These are phyloP conservation scores for Chlamydomonas incerta DNA, from an alignment of 139 green algal species.

Conservation along the genomic window DNA sequence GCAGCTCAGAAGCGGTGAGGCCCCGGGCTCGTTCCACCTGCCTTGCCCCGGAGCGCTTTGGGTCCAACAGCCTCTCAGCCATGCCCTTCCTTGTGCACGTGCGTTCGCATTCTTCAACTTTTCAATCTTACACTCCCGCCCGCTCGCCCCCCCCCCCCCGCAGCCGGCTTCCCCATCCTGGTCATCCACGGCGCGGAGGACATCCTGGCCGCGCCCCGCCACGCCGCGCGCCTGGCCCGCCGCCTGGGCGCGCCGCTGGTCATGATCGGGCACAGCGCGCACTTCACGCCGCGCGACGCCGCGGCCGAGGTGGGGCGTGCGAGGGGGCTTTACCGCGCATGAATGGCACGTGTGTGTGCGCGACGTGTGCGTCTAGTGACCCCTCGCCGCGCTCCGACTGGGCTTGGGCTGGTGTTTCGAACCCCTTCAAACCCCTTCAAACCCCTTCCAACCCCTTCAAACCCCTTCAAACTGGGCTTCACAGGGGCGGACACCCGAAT, in stretches of 20 bases:
- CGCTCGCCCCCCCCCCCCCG: background rate
- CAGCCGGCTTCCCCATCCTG: conserved; percentile 37
- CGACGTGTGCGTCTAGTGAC: too few species aligned
- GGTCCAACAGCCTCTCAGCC: too few species aligned
- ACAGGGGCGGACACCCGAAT: too few species aligned
- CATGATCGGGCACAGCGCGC: conserved; percentile 57
- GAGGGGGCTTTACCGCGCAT: background rate
- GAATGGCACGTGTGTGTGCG: background rate
- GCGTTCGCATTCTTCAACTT: too few species aligned
- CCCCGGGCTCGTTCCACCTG: too few species aligned
- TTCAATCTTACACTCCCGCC: too few species aligned
- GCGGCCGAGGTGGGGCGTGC: conserved; percentile 39
- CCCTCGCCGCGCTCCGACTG: background rate
- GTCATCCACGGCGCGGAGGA: conserved; percentile 32
- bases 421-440: too few species aligned
- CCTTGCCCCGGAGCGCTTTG: too few species aligned
- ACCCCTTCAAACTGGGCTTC: too few species aligned
- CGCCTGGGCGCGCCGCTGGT: conserved; percentile 32
- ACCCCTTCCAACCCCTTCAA: too few species aligned
- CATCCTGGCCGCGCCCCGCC: conserved; percentile 6
- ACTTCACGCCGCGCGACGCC: conserved; percentile 66
- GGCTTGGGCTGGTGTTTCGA: background rate
- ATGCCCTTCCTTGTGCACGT: too few species aligned
- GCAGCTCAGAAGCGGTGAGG: background rate
- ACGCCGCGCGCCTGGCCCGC: conserved; percentile 2